A percentile compares a stretch with the other conserved stretches of the same genome.
These are phyloP conservation scores for Lomentospora prolificans DNA, from an alignment of 2,329 filamentous ascomycete genomes.

Conservation along the genomic window DNA sequence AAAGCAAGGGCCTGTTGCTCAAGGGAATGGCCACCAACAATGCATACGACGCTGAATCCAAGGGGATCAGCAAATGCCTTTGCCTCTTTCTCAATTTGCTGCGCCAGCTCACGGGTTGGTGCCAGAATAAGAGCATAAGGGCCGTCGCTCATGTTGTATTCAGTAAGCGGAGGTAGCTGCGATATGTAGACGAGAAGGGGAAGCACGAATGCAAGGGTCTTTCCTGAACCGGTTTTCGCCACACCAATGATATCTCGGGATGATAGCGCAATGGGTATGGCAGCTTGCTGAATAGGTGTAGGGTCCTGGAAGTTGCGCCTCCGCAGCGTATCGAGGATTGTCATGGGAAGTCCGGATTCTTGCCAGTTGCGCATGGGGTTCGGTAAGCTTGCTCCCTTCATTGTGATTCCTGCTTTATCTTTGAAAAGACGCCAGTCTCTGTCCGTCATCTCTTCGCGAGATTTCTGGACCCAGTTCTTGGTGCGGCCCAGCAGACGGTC, in stretches of 20 bases:
- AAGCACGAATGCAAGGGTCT: constrained; percentile 90
- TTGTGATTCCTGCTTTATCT: constrained; percentile 94
- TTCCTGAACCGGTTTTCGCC: constrained; percentile 94
- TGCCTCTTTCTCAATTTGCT: constrained; percentile 93
- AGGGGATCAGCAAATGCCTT: constrained; percentile 84
- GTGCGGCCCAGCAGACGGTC: constrained; percentile 62
- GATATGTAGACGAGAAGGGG: constrained; percentile 92
- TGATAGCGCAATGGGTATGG: constrained; percentile 89
- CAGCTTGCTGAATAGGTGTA: constrained; percentile 82
- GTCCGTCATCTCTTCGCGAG: constrained; percentile 85
- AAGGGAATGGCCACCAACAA: constrained; percentile 92
- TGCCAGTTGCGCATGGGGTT: constrained; percentile 94
- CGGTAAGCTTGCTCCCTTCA: constrained; percentile 83
- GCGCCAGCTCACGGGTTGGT: constrained; percentile 91
- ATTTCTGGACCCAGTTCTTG: constrained; percentile 94
- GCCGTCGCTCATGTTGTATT: constrained; percentile 83
- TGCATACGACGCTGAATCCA: constrained; percentile 89
- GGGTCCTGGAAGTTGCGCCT: constrained; percentile 86
- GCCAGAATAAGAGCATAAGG: constrained; percentile 96
- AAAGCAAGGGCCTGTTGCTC: constrained; percentile 90
- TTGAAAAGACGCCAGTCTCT: constrained; percentile 99
- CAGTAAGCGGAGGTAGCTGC: constrained; percentile 73
- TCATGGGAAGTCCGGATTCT: constrained; percentile 70
- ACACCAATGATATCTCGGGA: constrained; percentile 96
- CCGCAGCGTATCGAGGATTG: constrained; percentile 71